Evolutionary conservation across 768 basidiomycete species (phyloP).

Genomic region (Rossbeevera mucosa): DNA sequence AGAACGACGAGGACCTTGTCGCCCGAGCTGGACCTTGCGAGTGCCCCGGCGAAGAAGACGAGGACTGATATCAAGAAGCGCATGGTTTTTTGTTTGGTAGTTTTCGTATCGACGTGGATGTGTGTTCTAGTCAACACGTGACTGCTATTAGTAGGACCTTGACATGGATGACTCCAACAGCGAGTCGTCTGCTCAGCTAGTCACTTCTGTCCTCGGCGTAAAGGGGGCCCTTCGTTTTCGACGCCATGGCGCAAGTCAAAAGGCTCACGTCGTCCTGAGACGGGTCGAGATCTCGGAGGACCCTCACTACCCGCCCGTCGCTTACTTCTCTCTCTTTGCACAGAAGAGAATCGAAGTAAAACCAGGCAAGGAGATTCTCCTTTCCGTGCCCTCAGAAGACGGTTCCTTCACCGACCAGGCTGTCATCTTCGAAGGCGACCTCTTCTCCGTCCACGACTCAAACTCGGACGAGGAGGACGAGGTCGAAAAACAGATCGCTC

Average conservation of each 20-base stretch:
- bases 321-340: slow-evolving; percentile 62
- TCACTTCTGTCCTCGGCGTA: slow-evolving; percentile 57
- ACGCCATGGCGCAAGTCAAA: slow-evolving; percentile 61
- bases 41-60: slow-evolving; percentile 19
- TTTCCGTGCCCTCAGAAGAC: slow-evolving; percentile 52
- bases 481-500: slow-evolving; percentile 36
- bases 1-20: slow-evolving; percentile 82
- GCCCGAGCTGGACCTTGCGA: slow-evolving; percentile 74
- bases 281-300: slow-evolving; percentile 52
- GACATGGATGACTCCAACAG: slow-evolving; percentile 39
- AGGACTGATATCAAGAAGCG: slow-evolving; percentile 26
- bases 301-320: slow-evolving; percentile 39
- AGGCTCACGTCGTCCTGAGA: slow-evolving; percentile 63
- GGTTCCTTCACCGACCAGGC: slow-evolving; percentile 52
- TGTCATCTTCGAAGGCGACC: slow-evolving; percentile 55
- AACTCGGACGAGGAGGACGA: slow-evolving; percentile 39
- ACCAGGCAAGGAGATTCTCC: slow-evolving; percentile 65
- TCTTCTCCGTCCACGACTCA: slow-evolving; percentile 24
- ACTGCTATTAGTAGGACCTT: too few species aligned
- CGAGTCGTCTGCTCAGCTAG: slow-evolving; percentile 32
- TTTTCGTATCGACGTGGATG: not conserved
- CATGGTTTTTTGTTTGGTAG: too few species aligned
- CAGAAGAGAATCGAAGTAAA: slow-evolving; percentile 66
- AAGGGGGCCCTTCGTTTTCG: slow-evolving; percentile 60
- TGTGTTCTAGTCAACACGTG: not conserved